Percentiles rank a stretch among this genome's conserved stretches.
phyloP scores from a whole-genome alignment of 371 early-diverging fungal genomes.

The Circinella minor region DNA sequence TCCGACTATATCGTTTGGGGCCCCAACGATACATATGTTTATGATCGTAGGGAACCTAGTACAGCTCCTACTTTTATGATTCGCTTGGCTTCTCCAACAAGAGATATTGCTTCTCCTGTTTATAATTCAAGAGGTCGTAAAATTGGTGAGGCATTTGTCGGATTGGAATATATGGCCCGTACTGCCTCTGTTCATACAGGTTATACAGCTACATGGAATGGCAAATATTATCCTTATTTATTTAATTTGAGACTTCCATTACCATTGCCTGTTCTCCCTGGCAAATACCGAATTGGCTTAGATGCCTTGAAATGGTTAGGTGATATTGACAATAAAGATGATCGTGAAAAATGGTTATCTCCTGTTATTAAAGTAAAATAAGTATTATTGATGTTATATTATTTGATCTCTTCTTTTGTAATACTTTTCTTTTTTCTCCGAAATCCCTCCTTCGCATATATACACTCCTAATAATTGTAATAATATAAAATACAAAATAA shows the following conservation, averaged over 20 bases:
- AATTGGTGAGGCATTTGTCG: not conserved
- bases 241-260: not conserved
- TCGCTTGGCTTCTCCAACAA: not conserved
- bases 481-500: no score
- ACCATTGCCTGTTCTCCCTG: not conserved
- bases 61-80: not conserved
- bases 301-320: conserved; percentile 2
- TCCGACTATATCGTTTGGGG: not conserved
- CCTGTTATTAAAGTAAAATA: conserved; percentile 1
- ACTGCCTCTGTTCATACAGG: not conserved
- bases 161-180: not conserved
- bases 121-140: not conserved
- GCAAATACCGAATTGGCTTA: not conserved
- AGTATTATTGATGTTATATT: not conserved
- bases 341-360: not conserved
- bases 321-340: not conserved
- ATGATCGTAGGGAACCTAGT: not conserved
- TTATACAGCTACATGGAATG: not conserved
- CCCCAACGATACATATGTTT: not conserved
- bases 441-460: no score
- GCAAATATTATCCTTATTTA: not conserved
- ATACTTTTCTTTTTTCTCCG: not conserved
- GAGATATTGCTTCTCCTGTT: not conserved
- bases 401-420: not conserved
- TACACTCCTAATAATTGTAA: no score